Base-by-base conservation (phyloP, 164 flowering plant genomes). In the Annona squamosa region DNA sequence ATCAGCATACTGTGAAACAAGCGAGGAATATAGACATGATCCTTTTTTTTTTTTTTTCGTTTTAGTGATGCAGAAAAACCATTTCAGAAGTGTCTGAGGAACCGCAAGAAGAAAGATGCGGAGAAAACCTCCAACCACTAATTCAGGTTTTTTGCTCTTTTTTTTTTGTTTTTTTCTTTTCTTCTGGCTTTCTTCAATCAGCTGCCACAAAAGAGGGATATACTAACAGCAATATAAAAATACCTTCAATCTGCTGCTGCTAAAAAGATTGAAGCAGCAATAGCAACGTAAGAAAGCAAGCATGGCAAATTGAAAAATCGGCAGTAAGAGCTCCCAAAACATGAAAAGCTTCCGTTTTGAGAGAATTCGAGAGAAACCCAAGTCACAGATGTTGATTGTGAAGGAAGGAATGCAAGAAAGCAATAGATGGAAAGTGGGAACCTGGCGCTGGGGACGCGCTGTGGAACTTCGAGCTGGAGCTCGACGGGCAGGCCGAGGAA, bases 401-500 rank as follows among this genome's bases (percentile, higher is more conserved):
- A 26, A 26, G 37, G 37, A 26, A 26, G 37, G 37, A 26, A 26
- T 26, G 37, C 37, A 26, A 66, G n/a, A 43, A 41, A 13, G 68
- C 18, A 13, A 3, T n/a, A 26, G 45, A 13, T 13, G n/a, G 17
- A 44, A 44, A 26, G n/a, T 13, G 43, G 44, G 46, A 80, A 93
- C 99, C 99, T 95, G 63, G 99, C 99, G 67, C 99, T 93, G 4
- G 99, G 99, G 65, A 83, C 95, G 63, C 85, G 75, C 17, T 86
- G 67, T 0, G 99, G 98, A 59, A 96, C 81, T 75, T 96, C 97
- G 48, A 87, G 88, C 81, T 95, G 85, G 69, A 93, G 84, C 87
- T 96, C 99, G 18, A 88, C 89, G 9, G 99, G 99, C 46, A 96
- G 93, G 62, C 99, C 99, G 46, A 91, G 83, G 76, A 96, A 96